Evolutionary conservation across 2,329 filamentous ascomycete species (phyloP).

Genomic region (Cyanodermella asteris): DNA sequence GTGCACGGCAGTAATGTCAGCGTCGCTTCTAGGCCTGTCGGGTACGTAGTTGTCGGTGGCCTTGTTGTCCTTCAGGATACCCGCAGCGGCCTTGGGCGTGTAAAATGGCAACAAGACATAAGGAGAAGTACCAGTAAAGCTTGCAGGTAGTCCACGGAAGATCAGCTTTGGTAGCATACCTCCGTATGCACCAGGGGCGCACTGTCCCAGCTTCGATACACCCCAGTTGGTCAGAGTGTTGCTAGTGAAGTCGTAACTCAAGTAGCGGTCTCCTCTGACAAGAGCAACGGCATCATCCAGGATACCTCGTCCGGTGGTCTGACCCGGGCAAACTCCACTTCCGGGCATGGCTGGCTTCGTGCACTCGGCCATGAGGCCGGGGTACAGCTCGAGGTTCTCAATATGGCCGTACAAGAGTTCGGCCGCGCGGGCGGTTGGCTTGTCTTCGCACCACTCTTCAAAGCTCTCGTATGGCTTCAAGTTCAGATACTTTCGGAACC

Average conservation of each 20-base stretch:
- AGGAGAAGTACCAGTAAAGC: constrained; percentile 26
- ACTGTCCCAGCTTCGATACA: too few relatives aligned
- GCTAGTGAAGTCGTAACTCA: constrained; percentile 56
- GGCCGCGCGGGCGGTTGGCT: constrained; percentile 16
- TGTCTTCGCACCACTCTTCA: constrained; percentile 61
- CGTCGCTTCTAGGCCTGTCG: constrained; percentile 19
- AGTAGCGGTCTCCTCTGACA: constrained; percentile 57
- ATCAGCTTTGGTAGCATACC: constrained; percentile 23
- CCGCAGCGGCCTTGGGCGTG: constrained; percentile 25
- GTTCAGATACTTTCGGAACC: constrained; percentile 65
- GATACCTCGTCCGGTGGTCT: constrained; percentile 56
- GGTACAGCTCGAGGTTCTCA: constrained; percentile 61
- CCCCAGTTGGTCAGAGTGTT: constrained; percentile 67
- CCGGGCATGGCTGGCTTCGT: constrained; percentile 54
- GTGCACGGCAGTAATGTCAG: constrained; percentile 24
- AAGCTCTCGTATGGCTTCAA: constrained; percentile 56
- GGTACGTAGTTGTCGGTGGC: constrained; percentile 25
- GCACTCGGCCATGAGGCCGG: constrained; percentile 55
- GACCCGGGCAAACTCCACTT: constrained; percentile 52
- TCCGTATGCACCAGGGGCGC: constrained; percentile 24
- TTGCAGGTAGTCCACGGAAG: constrained; percentile 24
- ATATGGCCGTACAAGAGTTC: constrained; percentile 50
- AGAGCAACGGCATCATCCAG: constrained; percentile 60
- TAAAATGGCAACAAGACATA: constrained; percentile 30
- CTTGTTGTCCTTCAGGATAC: constrained; percentile 25